A percentile compares a stretch with the other conserved stretches of the same genome.
Conservation (phyloP, 176 grass and related monocot species). For the Raddia guianensis region DNA sequence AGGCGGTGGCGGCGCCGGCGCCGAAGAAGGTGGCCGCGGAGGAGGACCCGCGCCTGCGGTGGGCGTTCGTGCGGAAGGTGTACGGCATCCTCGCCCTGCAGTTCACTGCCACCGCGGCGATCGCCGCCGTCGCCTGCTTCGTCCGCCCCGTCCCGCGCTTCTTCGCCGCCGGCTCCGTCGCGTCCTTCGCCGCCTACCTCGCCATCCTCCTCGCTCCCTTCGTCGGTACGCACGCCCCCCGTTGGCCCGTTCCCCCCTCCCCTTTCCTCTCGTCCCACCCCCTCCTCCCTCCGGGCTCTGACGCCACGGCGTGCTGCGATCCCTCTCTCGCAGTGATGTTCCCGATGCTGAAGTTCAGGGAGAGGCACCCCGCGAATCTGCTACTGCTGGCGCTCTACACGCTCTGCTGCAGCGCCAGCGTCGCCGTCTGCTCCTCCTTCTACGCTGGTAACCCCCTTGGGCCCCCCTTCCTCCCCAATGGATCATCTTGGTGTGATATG, state of each 20-base stretch:
- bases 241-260: too few species aligned
- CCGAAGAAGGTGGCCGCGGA: conserved; percentile 46
- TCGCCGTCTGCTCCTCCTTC: conserved; percentile 43
- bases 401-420: conserved; percentile 57
- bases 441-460: conserved; percentile 35
- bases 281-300: background rate
- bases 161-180: conserved; percentile 1
- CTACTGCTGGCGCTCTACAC: conserved; percentile 58
- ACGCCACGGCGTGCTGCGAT: background rate
- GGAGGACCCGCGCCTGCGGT: conserved; percentile 61
- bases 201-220: conserved; percentile 50
- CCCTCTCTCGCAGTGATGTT: conserved; percentile 42
- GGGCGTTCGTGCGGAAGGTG: conserved; percentile 73
- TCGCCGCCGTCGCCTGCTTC: conserved; percentile 34
- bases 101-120: conserved; percentile 47
- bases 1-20: background rate
- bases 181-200: conserved; percentile 40
- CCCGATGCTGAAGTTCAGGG: conserved; percentile 56
- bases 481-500: background rate
- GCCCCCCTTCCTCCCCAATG: background rate
- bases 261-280: background rate
- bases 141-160: conserved; percentile 51
- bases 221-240: conserved; percentile 25
- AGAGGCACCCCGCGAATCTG: conserved; percentile 61
- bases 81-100: conserved; percentile 57